A percentile compares a stretch with the other conserved stretches of the same genome.
These are phyloP conservation scores for Candida albicans DNA, from an alignment of 1,139 yeast species.

Conservation along the genomic window DNA sequence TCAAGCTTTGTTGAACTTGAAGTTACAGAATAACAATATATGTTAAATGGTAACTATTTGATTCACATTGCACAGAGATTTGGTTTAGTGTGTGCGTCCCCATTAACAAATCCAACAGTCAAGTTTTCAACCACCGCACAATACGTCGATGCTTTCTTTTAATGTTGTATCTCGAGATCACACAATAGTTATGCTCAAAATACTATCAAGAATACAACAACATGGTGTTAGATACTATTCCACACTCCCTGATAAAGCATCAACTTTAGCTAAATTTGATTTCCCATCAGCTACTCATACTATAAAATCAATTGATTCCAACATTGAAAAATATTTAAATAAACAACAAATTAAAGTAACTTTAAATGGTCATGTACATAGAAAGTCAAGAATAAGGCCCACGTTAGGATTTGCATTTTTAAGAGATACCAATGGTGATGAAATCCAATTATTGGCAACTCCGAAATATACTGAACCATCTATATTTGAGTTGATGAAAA, in stretches of 20 bases:
- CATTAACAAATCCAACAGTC: not conserved
- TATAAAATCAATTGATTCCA: slow-evolving; percentile 16
- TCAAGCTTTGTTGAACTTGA: too few relatives aligned
- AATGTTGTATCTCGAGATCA: not conserved
- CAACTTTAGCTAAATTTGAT: slow-evolving; percentile 33
- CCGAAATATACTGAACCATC: slow-evolving; percentile 35
- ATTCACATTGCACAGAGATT: too few relatives aligned
- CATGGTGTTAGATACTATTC: slow-evolving; percentile 10
- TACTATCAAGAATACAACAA: not conserved
- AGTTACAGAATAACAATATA: too few relatives aligned
- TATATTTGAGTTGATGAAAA: slow-evolving; percentile 44
- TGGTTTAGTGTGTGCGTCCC: not conserved
- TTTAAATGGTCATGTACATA: slow-evolving; percentile 80
- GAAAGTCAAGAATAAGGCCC: slow-evolving; percentile 56
- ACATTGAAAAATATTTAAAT: slow-evolving; percentile 17
- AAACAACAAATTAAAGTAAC: slow-evolving; percentile 23
- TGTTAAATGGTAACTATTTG: too few relatives aligned
- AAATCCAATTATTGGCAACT: slow-evolving; percentile 58
- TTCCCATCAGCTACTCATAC: slow-evolving; percentile 42
- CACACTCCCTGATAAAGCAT: slow-evolving; percentile 23
- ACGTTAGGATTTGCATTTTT: slow-evolving; percentile 65
- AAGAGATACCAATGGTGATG: slow-evolving; percentile 69
- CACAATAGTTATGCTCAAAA: slow-evolving; percentile 2
- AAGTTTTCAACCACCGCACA: not conserved
- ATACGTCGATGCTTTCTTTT: not conserved